Base-by-base conservation (phyloP, 2,329 filamentous ascomycete species). In the Aspergillus carbonarius region DNA sequence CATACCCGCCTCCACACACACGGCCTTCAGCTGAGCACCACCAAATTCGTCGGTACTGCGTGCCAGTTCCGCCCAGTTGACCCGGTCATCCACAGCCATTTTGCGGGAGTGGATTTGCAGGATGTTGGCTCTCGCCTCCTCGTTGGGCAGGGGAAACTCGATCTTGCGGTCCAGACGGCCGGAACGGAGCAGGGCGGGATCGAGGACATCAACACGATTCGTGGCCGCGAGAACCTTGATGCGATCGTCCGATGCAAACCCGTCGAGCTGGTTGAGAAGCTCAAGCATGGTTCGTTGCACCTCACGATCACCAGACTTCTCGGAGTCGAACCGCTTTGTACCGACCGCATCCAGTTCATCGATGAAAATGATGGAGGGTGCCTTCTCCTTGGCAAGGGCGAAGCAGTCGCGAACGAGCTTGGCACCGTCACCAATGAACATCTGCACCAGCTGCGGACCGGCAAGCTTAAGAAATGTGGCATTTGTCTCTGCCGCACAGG, bases 271-370 rank as follows among this genome's bases (percentile, higher is more conserved):
- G 80, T 99, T 99, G 65, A 99, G 89, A 56, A 99, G 85, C 78
- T 99, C 95, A 81, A 99, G 82, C 96, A 99, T 99, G 58, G 95
- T 99, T 75, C 95, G 87, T 80, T 99, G 95, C 44, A 99, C 95
- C 80, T 99, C 95, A 76, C 95, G 86, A 76, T 99, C 95, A 79
- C 95, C 95, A 60, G 90, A 95, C 84, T 98, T 99, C 75, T 98
- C 93, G 67, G 91, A 96, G 77, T 99, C 95, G 81, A 99, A 99
- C 72, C 95, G 93, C 81, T 98, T 98, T 55, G 93, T 98, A 66
- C 95, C 95, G n/a, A 99, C 89, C 58, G 95, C 95, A 74, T 99
- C 95, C 63, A 99, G 81, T 79, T 99, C 95, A 79, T 99, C 95
- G 70, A 99, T 98, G 83, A 99, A 99, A 77, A 99, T 99, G 77